These are phyloP conservation scores for Pseudocercospora eumusae DNA, from an alignment of 2,329 filamentous ascomycete genomes.

Conservation along the genomic window DNA sequence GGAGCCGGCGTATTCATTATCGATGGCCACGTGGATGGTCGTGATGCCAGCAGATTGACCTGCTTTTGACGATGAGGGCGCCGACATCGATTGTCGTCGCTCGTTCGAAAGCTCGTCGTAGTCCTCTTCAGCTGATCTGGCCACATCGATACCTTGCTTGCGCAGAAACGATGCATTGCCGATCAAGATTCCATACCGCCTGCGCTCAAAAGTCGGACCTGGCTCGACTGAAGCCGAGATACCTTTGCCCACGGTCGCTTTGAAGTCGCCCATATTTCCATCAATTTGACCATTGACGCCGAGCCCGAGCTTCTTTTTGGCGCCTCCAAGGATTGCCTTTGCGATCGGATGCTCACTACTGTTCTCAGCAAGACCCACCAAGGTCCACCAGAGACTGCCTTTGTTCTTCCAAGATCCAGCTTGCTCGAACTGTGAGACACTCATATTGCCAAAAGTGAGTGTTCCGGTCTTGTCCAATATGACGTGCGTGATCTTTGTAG, in stretches of 20 bases:
- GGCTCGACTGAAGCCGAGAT: constrained; percentile 82
- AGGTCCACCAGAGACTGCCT: constrained; percentile 86
- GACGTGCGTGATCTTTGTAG: constrained; percentile 85
- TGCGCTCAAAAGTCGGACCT: constrained; percentile 64
- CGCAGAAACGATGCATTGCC: constrained; percentile 79
- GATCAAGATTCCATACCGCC: constrained; percentile 75
- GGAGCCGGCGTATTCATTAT: constrained; percentile 76
- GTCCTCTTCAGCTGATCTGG: constrained; percentile 54
- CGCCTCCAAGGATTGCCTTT: constrained; percentile 76
- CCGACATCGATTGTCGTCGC: constrained; percentile 27
- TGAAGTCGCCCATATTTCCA: constrained; percentile 82
- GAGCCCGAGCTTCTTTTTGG: constrained; percentile 73
- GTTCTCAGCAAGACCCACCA: constrained; percentile 92
- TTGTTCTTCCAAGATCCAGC: constrained; percentile 69
- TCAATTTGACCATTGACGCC: constrained; percentile 73
- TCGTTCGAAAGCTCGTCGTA: constrained; percentile 46
- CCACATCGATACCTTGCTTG: constrained; percentile 67
- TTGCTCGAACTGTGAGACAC: constrained; percentile 71
- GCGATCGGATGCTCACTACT: constrained; percentile 95
- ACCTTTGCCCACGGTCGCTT: constrained; percentile 78
- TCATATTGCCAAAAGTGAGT: constrained; percentile 93
- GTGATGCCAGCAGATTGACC: constrained; percentile 70
- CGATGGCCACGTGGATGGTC: constrained; percentile 87
- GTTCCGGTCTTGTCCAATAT: constrained; percentile 97
- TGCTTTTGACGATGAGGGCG: constrained; percentile 38